Evolutionary conservation across 2,329 filamentous ascomycete species (phyloP), one percentile per base, ranked within the genome.

Genomic region (Aspergillus fischeri): DNA sequence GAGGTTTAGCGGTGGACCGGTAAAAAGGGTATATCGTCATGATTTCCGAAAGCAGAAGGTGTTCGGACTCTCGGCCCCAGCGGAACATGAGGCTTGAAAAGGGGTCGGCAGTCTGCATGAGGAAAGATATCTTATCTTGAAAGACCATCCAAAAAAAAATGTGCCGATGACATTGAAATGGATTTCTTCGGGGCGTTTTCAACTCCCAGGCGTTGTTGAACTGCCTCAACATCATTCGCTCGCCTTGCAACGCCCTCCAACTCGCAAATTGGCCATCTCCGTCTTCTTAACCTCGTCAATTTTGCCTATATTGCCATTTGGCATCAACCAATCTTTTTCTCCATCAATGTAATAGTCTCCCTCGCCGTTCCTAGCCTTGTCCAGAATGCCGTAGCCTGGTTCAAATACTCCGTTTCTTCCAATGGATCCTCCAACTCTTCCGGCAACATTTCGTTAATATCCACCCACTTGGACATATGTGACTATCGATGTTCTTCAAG

Each of bases 391-490:
- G 27, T 50, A 1, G 64, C 65, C 35, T 62, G 52, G 1, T 57
- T 53, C 11, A 55, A 28, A 51, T 67, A 68, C 10, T 54, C 58
- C 5, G 67, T 68, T 24, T 70, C 56, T 7, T 63, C 50, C 8
- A 68, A 51, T 14, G 61, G 61, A 6, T 68, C 24, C 41, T 65
- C 62, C 65, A 63, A 70, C 47, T 63, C 51, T 2, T 60, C 53
- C 2, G 57, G 63, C 7, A 55, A 60, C 17, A 42, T 57, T 44
- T 67, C 65, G 5, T 67, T 60, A 10, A 62, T 56, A 35, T 67
- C 61, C 53, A 70, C 20, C 66, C 66, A 71, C 28, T 61, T 63
- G 3, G 58, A 55, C 65, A 70, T 71, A 49, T 65, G 60, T 8
- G 56, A 48, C 63, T 61, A 65, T 28, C 68, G 62, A n/a, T 62